Base-by-base conservation (phyloP, 805 yeast species). In the Yarrowia sp. region DNA sequence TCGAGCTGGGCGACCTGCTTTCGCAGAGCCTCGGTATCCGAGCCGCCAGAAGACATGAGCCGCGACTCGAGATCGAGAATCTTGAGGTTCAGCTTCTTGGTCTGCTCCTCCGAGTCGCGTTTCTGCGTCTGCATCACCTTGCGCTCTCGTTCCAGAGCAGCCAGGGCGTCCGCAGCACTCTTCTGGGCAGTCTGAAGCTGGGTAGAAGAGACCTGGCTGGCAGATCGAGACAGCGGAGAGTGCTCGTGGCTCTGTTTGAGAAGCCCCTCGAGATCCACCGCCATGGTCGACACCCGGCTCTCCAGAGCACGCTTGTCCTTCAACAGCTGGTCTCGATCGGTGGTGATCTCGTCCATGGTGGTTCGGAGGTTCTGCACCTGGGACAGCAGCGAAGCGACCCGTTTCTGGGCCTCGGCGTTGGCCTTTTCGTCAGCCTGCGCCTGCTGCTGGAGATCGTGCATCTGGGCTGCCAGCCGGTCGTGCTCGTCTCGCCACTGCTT, bases 321-420 rank as follows among this genome's bases (percentile, higher is more conserved):
- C 66, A 86, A 77, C 66, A 91, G 77, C 42, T 81, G 81, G 72
- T 87, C 89, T 70, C 92, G 84, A 72, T 91, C 95, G 6, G 74
- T 78, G 1, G 86, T 77, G 40, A 92, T 79, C 61, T 87, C 88
- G 46, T 83, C 86, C 70, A 90, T 82, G 6, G 88, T 81, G 12
- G 84, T 83, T 64, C 86, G 83, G 73, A 91, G 77, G 0, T 86
- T 82, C 12, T 79, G 79, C 0, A 88, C 82, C 75, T 89, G 92
- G 20, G 81, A 77, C 67, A 78, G 75, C 70, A 86, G 72, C 3
- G 85, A 79, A 10, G 80, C 80, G 40, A 83, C 73, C 58, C 82
- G 82, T 65, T 80, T 77, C 50, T 81, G 79, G 43, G 85, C 75
- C 60, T 84, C 87, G 64, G 80, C 80, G 61, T 82, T 82, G 38